phyloP scores from a whole-genome alignment of 2,329 filamentous ascomycete genomes.

The Trichocomaceae sp. region DNA sequence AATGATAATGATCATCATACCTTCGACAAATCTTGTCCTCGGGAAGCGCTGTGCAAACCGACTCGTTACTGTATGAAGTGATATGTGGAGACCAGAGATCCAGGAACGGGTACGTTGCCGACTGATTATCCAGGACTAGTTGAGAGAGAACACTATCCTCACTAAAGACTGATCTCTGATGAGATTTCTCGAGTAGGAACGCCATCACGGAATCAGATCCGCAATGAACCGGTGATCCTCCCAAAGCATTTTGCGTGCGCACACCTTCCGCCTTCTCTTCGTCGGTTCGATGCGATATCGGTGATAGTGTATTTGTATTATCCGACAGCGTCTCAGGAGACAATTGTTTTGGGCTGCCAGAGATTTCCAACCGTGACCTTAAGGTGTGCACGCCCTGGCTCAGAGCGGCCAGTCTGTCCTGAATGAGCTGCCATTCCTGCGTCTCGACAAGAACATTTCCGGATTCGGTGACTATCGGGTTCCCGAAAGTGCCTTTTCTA shows the following conservation, averaged over 20 bases:
- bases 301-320: slow-evolving; percentile 22
- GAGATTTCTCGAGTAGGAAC: slow-evolving; percentile 50
- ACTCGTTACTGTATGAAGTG: slow-evolving; percentile 50
- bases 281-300: not conserved
- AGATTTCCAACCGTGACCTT: slow-evolving; percentile 32
- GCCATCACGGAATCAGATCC: slow-evolving; percentile 57
- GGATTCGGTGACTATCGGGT: slow-evolving; percentile 10
- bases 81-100: slow-evolving; percentile 59
- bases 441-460: slow-evolving; percentile 33
- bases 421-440: slow-evolving; percentile 39
- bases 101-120: slow-evolving; percentile 58
- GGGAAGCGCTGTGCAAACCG: slow-evolving; percentile 54
- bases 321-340: slow-evolving; percentile 15
- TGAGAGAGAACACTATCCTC: slow-evolving; percentile 57
- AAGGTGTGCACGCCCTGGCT: slow-evolving; percentile 34
- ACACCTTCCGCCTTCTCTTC: slow-evolving; percentile 43
- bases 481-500: slow-evolving; percentile 11
- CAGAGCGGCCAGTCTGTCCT: slow-evolving; percentile 35
- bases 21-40: slow-evolving; percentile 50
- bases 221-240: slow-evolving; percentile 55
- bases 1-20: slow-evolving; percentile 10
- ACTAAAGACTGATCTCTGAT: slow-evolving; percentile 35
- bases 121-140: slow-evolving; percentile 58
- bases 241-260: slow-evolving; percentile 53
- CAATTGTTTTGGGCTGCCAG: slow-evolving; percentile 17